Evolutionary conservation across 2,329 filamentous ascomycete species (phyloP), one percentile per base, ranked within the genome.

Genomic region (Alternaria hordeiaustralica): DNA sequence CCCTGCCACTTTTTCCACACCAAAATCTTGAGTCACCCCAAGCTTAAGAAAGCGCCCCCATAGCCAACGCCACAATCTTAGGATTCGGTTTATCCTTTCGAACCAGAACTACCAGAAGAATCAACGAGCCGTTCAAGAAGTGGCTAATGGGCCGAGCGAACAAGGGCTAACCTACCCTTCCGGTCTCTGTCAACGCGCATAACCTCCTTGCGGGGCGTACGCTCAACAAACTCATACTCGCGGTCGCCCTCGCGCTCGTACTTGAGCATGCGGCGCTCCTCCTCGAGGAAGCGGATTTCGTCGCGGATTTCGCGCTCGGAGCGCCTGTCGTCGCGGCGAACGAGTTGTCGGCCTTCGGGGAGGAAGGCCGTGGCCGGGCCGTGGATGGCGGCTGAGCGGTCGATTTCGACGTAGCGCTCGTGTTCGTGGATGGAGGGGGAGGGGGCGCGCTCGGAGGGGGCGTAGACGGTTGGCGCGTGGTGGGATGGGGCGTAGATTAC

Each of bases 161-260:
- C 92, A 84, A 94, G 89, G 85, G 90, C 88, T 89, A 96, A 90
- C 92, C 90, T 96, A 96, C 94, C 94, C 94, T 92, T 96, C 86
- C 91, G 91, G 83, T 97, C 93, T 85, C 92, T 93, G 83, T 93
- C 92, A 74, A 97, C 89, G 72, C 91, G 86, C 67, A 92, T 84
- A 58, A 89, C 81, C 63, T 89, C 87, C 55, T 71, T 85, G 74
- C 71, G 83, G 55, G 68, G 79, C 61, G 68, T 84, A 58, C 82
- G 79, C 63, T 89, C 90, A 46, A 92, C 79, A 49, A 92, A 85
- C 33, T 92, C 89, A 58, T 89, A 87, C 26, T 88, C 85, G 28
- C 82, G 81, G 50, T 85, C 84, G 21, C 82, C 81, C 51, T 85
- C 84, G 47, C 87, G 84, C 76, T 90, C 88, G 18, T 87, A 82